Conservation (phyloP, 2,329 filamentous ascomycete genomes). For the Dactylella cylindrospora region DNA sequence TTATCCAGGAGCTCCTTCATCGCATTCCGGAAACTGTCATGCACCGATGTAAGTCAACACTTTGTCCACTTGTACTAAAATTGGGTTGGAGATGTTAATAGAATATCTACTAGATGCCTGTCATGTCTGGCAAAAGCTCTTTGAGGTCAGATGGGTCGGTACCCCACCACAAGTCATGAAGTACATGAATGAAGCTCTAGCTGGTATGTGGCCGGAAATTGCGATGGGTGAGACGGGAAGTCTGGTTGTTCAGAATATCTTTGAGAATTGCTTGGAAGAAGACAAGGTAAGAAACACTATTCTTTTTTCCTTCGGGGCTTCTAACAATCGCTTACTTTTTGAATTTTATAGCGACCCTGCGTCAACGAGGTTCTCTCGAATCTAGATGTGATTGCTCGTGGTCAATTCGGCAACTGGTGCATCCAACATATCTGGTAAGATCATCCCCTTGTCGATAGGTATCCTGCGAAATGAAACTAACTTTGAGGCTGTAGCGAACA, state of each 20-base stretch:
- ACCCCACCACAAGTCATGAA: conserved; percentile 98
- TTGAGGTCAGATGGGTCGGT: conserved; percentile 93
- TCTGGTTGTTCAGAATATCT: conserved; percentile 98
- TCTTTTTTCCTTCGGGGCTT: background rate
- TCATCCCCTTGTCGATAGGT: background rate
- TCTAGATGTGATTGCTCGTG: conserved; percentile 94
- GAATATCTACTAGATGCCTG: conserved; percentile 65
- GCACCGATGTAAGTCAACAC: conserved; percentile 65
- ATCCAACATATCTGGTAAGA: conserved; percentile 86
- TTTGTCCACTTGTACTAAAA: background rate
- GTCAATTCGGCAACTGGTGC: conserved; percentile 99
- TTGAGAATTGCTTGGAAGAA: conserved; percentile 97
- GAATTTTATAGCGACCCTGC: conserved; percentile 73
- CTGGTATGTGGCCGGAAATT: conserved; percentile 98
- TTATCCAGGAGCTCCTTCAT: conserved; percentile 96
- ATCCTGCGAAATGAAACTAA: background rate
- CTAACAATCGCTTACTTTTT: conserved; percentile 44
- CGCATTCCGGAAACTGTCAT: conserved; percentile 97
- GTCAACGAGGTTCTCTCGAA: conserved; percentile 94
- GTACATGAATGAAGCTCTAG: conserved; percentile 91
- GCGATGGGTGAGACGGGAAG: conserved; percentile 96
- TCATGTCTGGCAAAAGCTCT: conserved; percentile 99
- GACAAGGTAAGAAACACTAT: conserved; percentile 67
- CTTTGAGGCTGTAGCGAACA: conserved; percentile 64
- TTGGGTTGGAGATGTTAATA: background rate